Base-by-base conservation (phyloP, 306 rosid species). In the Carpinus viminea region DNA sequence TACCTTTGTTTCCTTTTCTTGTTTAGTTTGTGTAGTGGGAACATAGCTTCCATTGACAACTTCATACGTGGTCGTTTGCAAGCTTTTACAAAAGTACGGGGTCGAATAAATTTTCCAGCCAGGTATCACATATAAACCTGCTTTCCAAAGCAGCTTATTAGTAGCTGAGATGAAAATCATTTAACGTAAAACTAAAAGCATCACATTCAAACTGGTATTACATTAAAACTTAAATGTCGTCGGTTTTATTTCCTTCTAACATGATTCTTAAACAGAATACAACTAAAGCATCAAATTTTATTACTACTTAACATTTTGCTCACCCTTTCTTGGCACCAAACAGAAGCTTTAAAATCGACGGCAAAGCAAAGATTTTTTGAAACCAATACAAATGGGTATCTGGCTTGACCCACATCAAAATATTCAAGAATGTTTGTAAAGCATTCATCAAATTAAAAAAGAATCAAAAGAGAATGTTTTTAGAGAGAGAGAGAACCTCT, bases 11-110 rank as follows among this genome's bases (percentile, higher is more conserved):
- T 83, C 85, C 46, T 70, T 91, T 70, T 81, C 93, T 65, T 52
- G 70, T 74, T 83, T 80, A 43, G 76, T 50, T 70, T 80, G 79
- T 20, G 75, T 21, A 45, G 83, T 62, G 57, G 93, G 93, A 68
- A 88, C 83, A 56, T 90, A 92, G 86, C 98, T 95, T 76, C 90
- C 96, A 57, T 87, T 89, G 68, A 93, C 89, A 83, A 85, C 89
- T 83, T 92, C 90, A 72, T 91, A 95, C 4, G 97, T 82, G 53
- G 55, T 78, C 76, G 90, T 91, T 80, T 95, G 98, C 53, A 95
- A 76, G 77, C 61, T 83, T 75, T 82, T 90, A 78, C 89, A 87
- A 46, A 86, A 65, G 84, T 73, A 84, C n/a, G 66, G 76, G 20
- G 61, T 68, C 0, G 93, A 87, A 75, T 56, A 86, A 78, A 70